Percentiles rank a stretch among this genome's conserved stretches.
Conservation (phyloP, 2,329 filamentous ascomycete genomes). For the Sclerotinia sclerotiorum region DNA sequence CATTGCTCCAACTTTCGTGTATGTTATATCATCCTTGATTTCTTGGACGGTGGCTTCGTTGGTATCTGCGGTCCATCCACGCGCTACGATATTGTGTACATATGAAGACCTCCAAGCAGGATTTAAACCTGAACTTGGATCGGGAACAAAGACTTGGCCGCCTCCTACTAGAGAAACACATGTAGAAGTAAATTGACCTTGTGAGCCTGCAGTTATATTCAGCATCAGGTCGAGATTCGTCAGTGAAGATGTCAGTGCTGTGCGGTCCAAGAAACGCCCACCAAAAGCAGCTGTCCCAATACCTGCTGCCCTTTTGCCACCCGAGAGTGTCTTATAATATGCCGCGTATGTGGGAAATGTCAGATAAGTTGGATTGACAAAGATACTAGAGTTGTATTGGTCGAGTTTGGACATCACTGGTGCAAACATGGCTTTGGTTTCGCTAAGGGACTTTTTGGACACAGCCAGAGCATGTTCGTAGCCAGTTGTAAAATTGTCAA, state of each 20-base stretch:
- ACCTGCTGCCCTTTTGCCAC: conserved; percentile 30
- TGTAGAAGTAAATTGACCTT: conserved; percentile 33
- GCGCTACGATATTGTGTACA: conserved; percentile 29
- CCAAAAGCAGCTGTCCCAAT: conserved; percentile 31
- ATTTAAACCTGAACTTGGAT: conserved; percentile 37
- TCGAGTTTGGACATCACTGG: conserved; percentile 14
- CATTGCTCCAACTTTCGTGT: conserved; percentile 33
- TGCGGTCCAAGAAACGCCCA: conserved; percentile 38
- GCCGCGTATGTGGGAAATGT: conserved; percentile 34
- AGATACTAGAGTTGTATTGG: conserved; percentile 15
- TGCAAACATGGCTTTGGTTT: conserved; percentile 30
- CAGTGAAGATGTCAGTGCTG: conserved; percentile 29
- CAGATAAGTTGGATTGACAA: conserved; percentile 27
- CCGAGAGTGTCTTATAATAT: conserved; percentile 38
- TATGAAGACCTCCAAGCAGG: conserved; percentile 38
- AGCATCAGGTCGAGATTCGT: conserved; percentile 33
- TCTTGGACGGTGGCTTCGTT: not conserved
- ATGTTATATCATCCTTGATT: conserved; percentile 23
- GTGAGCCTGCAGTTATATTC: conserved; percentile 35
- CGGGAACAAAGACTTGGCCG: conserved; percentile 37
- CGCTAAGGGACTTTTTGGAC: conserved; percentile 34
- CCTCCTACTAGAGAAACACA: conserved; percentile 39
- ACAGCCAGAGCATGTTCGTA: conserved; percentile 39
- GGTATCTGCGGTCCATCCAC: conserved; percentile 17
- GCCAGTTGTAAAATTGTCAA: conserved; percentile 36